These are phyloP conservation scores for Pulveroboletus sp. DNA, from an alignment of 768 basidiomycete species.

Conservation along the genomic window DNA sequence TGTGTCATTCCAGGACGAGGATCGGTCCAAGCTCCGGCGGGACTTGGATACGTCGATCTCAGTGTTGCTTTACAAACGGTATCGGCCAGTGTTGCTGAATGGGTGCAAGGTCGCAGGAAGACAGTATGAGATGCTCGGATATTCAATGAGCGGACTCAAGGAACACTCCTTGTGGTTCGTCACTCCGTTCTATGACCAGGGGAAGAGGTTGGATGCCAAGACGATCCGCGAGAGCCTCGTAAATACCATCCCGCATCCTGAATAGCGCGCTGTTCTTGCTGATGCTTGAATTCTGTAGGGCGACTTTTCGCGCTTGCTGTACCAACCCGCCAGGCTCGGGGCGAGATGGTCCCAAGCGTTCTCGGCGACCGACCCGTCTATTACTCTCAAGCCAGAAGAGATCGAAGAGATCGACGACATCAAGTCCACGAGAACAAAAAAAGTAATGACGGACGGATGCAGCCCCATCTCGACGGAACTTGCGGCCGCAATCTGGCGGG, in stretches of 20 bases:
- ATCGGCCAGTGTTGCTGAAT: slow-evolving; percentile 29
- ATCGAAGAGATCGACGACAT: slow-evolving; percentile 33
- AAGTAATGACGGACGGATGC: slow-evolving; percentile 50
- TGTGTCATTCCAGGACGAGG: slow-evolving; percentile 47
- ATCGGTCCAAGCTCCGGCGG: slow-evolving; percentile 34
- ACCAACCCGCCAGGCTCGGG: slow-evolving; percentile 45
- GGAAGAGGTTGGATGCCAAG: slow-evolving; percentile 25
- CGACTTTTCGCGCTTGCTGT: slow-evolving; percentile 35
- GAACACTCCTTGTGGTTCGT: slow-evolving; percentile 50
- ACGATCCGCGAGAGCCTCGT: slow-evolving; percentile 36
- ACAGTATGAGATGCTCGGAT: slow-evolving; percentile 44
- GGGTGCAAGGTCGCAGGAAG: slow-evolving; percentile 43
- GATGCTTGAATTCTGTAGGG: slow-evolving; percentile 27
- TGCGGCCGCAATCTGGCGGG: slow-evolving; percentile 34
- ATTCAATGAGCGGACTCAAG: slow-evolving; percentile 50
- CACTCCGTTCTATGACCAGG: slow-evolving; percentile 34
- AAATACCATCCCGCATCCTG: slow-evolving; percentile 1
- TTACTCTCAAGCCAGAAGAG: slow-evolving; percentile 35
- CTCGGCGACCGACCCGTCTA: slow-evolving; percentile 46
- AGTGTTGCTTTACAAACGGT: slow-evolving; percentile 33
- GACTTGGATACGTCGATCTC: slow-evolving; percentile 31
- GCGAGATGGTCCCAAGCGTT: slow-evolving; percentile 56
- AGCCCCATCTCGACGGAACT: slow-evolving; percentile 42
- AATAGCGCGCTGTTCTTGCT: background rate
- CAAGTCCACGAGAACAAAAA: slow-evolving; percentile 18